Conservation (phyloP, 139 green algal species). For the Chloropicon primus region DNA sequence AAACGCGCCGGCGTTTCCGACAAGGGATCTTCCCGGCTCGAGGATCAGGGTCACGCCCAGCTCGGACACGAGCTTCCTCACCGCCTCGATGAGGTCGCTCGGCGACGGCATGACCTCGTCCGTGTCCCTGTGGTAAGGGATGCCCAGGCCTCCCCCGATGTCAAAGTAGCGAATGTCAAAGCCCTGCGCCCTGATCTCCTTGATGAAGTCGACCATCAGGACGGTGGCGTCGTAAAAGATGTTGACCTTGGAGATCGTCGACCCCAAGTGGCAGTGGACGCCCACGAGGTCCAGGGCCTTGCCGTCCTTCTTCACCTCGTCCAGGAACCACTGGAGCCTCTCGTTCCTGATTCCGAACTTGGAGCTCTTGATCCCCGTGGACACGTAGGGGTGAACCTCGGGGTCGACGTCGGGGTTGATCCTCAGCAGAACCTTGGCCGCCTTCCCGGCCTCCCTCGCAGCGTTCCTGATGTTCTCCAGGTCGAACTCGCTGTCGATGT, state of each 20-base stretch:
- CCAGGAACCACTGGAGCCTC: conserved; percentile 78
- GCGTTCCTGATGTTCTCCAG: conserved; percentile 56
- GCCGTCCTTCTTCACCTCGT: conserved; percentile 56
- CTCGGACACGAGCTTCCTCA: conserved; percentile 53
- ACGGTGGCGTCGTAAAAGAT: conserved; percentile 85
- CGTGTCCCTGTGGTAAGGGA: conserved; percentile 74
- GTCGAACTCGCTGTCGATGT: conserved; percentile 96
- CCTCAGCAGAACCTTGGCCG: conserved; percentile 57
- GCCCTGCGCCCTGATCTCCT: conserved; percentile 72
- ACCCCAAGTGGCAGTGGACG: conserved; percentile 88
- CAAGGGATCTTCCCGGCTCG: conserved; percentile 85
- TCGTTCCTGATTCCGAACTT: conserved; percentile 99
- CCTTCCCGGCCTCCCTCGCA: conserved; percentile 26
- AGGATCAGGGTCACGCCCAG: conserved; percentile 83
- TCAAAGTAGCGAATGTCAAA: conserved; percentile 90
- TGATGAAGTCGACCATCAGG: conserved; percentile 87
- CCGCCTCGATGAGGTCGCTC: conserved; percentile 77
- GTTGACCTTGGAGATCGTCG: conserved; percentile 93
- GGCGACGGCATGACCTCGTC: conserved; percentile 68
- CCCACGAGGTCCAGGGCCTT: conserved; percentile 70
- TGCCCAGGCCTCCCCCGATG: conserved; percentile 91
- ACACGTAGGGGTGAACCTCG: conserved; percentile 89
- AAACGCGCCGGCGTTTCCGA: conserved; percentile 62
- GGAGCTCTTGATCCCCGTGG: conserved; percentile 79
- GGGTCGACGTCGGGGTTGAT: conserved; percentile 98